Conservation (phyloP, 2,329 filamentous ascomycete species). For the Aspergillus hortae region DNA sequence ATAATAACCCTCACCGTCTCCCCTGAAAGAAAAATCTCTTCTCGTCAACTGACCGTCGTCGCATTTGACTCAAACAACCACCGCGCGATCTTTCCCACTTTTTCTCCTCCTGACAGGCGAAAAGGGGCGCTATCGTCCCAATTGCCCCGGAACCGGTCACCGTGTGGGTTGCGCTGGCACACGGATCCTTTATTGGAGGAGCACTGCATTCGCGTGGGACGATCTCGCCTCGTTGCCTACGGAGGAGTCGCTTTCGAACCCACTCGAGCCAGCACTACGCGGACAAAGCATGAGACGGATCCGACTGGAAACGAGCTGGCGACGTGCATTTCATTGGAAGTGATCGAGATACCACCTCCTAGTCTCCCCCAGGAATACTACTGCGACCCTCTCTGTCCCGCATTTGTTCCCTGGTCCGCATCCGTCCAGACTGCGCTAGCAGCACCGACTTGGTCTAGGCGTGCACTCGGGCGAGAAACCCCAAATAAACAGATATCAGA, state of each 20-base stretch:
- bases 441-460: no score
- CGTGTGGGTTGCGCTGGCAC: not conserved
- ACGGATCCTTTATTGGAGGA: not conserved
- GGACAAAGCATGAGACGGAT: no score
- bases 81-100: not conserved
- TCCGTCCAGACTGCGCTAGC: no score
- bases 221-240: not conserved
- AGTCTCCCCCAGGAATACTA: no score
- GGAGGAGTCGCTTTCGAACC: not conserved
- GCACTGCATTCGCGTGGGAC: not conserved
- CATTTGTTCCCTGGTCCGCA: no score
- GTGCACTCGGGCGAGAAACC: not conserved
- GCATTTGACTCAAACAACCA: not conserved
- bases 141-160: not conserved
- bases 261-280: not conserved
- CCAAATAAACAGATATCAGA: not conserved
- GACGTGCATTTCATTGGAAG: no score
- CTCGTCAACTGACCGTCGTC: not conserved
- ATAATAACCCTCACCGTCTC: not conserved
- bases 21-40: not conserved
- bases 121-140: not conserved
- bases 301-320: no score
- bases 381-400: no score
- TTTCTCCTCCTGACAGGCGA: not conserved
- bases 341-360: no score